phyloP scores from a whole-genome alignment of 2,329 filamentous ascomycete genomes.

The Pestalotiopsis sp. region DNA sequence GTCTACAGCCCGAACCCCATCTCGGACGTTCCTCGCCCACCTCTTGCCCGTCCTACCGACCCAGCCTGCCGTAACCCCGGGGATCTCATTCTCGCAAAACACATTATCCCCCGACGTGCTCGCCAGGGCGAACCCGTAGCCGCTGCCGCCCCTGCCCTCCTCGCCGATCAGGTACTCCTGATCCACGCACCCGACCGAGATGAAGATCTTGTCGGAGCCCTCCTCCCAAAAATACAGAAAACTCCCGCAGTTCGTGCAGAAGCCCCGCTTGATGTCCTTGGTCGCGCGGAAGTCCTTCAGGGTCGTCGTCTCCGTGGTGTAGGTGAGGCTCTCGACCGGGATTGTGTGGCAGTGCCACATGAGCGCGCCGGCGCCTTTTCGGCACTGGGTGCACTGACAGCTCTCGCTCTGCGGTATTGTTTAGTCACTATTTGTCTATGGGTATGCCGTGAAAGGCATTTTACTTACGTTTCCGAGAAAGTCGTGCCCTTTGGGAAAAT shows the following conservation, averaged over 20 bases:
- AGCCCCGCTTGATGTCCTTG: slow-evolving; percentile 41
- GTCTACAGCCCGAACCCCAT: neutral
- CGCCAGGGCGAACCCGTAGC: slow-evolving; percentile 9
- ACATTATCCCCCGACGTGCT: neutral
- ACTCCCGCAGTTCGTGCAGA: slow-evolving; percentile 51
- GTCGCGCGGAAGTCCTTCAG: slow-evolving; percentile 43
- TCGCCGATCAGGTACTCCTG: slow-evolving; percentile 36
- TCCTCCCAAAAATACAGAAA: slow-evolving; percentile 48
- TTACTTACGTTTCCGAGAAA: slow-evolving; percentile 32
- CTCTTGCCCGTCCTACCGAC: neutral
- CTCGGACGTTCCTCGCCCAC: neutral
- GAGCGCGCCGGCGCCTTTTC: slow-evolving; percentile 51
- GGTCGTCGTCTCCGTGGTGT: slow-evolving; percentile 30
- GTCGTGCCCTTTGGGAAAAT: slow-evolving; percentile 46
- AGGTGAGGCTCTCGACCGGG: slow-evolving; percentile 35
- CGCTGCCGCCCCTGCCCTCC: slow-evolving; percentile 12
- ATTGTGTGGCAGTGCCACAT: slow-evolving; percentile 43
- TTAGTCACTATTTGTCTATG: neutral
- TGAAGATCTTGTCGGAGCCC: slow-evolving; percentile 25
- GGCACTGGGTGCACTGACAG: slow-evolving; percentile 59
- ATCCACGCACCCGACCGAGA: slow-evolving; percentile 48
- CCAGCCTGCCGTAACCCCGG: neutral
- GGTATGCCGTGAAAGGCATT: neutral
- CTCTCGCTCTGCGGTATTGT: slow-evolving; percentile 37
- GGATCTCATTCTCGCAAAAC: slow-evolving; percentile 7